These are phyloP conservation scores for Cantharellus anzutake DNA, from an alignment of 768 basidiomycete species.

Conservation along the genomic window DNA sequence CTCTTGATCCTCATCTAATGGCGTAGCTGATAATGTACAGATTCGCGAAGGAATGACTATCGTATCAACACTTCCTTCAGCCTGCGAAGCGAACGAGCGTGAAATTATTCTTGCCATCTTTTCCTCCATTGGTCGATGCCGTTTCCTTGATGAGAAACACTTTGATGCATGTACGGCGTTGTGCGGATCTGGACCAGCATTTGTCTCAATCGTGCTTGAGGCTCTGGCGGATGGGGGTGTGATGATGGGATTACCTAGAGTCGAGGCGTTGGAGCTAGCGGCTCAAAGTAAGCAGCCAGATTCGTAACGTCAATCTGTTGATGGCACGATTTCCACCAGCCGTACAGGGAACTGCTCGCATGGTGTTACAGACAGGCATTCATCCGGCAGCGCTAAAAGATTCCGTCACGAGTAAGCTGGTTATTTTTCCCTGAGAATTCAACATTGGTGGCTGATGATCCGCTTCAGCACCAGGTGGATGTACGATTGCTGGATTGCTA, in stretches of 20 bases:
- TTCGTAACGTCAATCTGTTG: not conserved
- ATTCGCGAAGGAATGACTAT: constrained; percentile 99
- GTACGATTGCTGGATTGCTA: constrained; percentile 92
- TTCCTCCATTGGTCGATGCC: constrained; percentile 88
- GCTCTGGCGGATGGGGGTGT: constrained; percentile 99
- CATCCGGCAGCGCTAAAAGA: constrained; percentile 97
- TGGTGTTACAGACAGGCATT: constrained; percentile 72
- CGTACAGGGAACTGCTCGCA: constrained; percentile 88
- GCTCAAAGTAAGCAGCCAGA: constrained; percentile 56
- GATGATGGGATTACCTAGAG: constrained; percentile 96
- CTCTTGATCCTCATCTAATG: not conserved
- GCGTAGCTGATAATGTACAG: no score
- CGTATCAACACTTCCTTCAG: constrained; percentile 47
- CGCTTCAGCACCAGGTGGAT: constrained; percentile 76
- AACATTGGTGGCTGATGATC: no score
- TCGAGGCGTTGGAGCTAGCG: constrained; percentile 86
- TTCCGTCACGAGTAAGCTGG: constrained; percentile 88
- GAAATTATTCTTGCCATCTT: constrained; percentile 80
- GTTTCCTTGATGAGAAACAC: constrained; percentile 94
- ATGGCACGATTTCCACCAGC: constrained; percentile 26
- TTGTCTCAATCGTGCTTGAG: constrained; percentile 90
- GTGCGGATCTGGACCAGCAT: constrained; percentile 90
- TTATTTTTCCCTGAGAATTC: no score
- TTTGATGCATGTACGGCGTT: constrained; percentile 97
- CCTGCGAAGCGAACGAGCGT: constrained; percentile 25